Percentiles rank a stretch among this genome's conserved stretches.
These are phyloP conservation scores for Immersiella caudata DNA, from an alignment of 495 filamentous ascomycete species.

Conservation along the genomic window DNA sequence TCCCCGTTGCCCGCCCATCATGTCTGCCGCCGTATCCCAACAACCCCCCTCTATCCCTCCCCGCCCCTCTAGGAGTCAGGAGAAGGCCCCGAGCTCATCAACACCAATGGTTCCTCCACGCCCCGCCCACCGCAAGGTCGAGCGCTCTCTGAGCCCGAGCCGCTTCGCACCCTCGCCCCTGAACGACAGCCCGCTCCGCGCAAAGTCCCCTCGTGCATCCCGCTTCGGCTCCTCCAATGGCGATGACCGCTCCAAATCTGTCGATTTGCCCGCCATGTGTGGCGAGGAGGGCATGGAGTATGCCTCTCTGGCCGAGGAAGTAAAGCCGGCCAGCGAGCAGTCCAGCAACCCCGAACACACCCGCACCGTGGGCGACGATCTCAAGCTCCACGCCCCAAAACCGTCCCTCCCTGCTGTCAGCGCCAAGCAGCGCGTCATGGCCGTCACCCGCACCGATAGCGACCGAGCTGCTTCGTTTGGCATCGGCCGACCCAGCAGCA, in stretches of 20 bases:
- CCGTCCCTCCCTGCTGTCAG: slow-evolving; percentile 76
- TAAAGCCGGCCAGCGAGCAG: slow-evolving; percentile 36
- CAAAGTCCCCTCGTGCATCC: slow-evolving; percentile 34
- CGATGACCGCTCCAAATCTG: slow-evolving; percentile 71
- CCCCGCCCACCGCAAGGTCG: slow-evolving; percentile 63
- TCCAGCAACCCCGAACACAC: slow-evolving; percentile 64
- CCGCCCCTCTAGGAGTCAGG: slow-evolving; percentile 58
- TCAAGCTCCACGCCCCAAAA: slow-evolving; percentile 89
- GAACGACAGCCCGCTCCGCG: slow-evolving; percentile 59
- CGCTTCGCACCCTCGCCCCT: slow-evolving; percentile 84
- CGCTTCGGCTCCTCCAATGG: slow-evolving; percentile 50
- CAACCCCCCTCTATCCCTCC: slow-evolving; percentile 64
- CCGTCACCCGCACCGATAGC: slow-evolving; percentile 88
- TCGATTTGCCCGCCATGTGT: slow-evolving; percentile 80
- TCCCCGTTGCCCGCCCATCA: slow-evolving; percentile 26
- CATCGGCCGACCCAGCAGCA: slow-evolving; percentile 66
- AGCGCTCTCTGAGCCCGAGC: slow-evolving; percentile 78
- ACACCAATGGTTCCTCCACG: slow-evolving; percentile 70
- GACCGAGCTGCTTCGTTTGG: slow-evolving; percentile 79
- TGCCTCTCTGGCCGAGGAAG: slow-evolving; percentile 59
- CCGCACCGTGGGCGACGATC: slow-evolving; percentile 74
- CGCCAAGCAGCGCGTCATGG: slow-evolving; percentile 76
- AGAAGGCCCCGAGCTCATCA: slow-evolving; percentile 34
- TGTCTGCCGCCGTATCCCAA: slow-evolving; percentile 55
- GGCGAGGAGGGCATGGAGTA: slow-evolving; percentile 93